A percentile compares a stretch with the other conserved stretches of the same genome.
phyloP scores from a whole-genome alignment of 805 yeast genomes.

The Blastobotrys attinorum region DNA sequence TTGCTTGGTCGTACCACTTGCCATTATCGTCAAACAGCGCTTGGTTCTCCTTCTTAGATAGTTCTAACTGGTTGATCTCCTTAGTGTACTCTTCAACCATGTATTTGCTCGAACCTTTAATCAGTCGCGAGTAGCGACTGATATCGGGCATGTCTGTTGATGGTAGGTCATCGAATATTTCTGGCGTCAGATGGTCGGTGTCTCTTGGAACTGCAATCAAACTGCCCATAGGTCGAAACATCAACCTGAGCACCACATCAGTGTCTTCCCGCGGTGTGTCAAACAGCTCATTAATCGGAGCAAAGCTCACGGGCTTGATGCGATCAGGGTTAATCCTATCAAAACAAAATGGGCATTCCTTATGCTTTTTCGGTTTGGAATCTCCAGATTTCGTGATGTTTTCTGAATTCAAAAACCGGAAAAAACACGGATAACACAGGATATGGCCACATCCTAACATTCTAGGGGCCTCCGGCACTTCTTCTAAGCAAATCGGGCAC shows the following conservation, averaged over 20 bases:
- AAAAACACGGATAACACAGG: conserved; percentile 74
- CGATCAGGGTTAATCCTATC: conserved; percentile 46
- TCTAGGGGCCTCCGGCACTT: conserved; percentile 82
- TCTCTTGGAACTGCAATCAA: conserved; percentile 18
- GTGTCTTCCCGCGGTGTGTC: conserved; percentile 52
- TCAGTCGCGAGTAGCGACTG: conserved; percentile 50
- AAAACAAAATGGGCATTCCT: conserved; percentile 78
- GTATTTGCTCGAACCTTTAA: conserved; percentile 56
- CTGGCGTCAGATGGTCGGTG: conserved; percentile 2
- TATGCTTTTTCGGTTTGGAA: conserved; percentile 32
- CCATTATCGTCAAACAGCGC: conserved; percentile 55
- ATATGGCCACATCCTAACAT: conserved; percentile 95
- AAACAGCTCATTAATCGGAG: conserved; percentile 42
- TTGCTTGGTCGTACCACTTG: conserved; percentile 45
- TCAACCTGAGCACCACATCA: conserved; percentile 53
- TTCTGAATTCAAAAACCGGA: conserved; percentile 57
- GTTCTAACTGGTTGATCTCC: conserved; percentile 50
- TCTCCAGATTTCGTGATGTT: conserved; percentile 27
- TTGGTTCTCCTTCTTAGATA: conserved; percentile 48
- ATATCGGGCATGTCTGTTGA: conserved; percentile 4
- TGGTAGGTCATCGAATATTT: conserved; percentile 10
- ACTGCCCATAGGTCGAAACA: conserved; percentile 37
- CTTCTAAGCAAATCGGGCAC: conserved; percentile 88
- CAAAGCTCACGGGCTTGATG: conserved; percentile 54
- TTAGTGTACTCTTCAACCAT: conserved; percentile 44